These are phyloP conservation scores for Linum usitatissimum DNA, from an alignment of 345 rosid species.

Conservation along the genomic window DNA sequence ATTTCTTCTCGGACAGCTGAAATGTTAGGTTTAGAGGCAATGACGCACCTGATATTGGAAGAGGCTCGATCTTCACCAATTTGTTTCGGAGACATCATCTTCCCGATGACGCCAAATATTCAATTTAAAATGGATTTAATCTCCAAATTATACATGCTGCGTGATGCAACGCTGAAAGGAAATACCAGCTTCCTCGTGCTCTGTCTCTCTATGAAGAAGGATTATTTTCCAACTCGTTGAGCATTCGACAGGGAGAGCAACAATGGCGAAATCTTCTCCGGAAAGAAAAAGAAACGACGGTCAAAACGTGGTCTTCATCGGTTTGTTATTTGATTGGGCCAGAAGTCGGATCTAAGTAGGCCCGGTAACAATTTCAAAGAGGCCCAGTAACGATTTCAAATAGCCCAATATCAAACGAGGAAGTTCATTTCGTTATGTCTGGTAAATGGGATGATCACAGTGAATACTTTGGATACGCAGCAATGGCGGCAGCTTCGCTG, in stretches of 20 bases:
- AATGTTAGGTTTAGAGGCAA: slow-evolving; percentile 15
- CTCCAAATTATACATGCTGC: not conserved
- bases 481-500: slow-evolving; percentile 34
- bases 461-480: not conserved
- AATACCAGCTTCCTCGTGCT: not conserved
- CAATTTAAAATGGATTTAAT: not conserved
- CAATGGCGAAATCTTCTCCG: not conserved
- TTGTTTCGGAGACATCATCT: slow-evolving; percentile 74
- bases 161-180: not conserved
- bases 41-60: slow-evolving; percentile 46
- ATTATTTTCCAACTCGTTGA: not conserved
- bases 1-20: not conserved
- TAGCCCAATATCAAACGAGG: too few relatives aligned
- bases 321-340: not conserved
- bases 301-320: not conserved
- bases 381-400: not conserved
- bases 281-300: not conserved
- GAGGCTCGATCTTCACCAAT: slow-evolving; percentile 73
- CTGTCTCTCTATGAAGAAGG: not conserved
- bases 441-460: too few relatives aligned
- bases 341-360: not conserved
- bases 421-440: too few relatives aligned
- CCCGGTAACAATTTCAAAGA: too few relatives aligned
- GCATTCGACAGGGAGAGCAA: not conserved
- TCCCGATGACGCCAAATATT: not conserved